Conservation (phyloP, 176 grass and related monocot genomes). For the Eremochloa ophiuroides region DNA sequence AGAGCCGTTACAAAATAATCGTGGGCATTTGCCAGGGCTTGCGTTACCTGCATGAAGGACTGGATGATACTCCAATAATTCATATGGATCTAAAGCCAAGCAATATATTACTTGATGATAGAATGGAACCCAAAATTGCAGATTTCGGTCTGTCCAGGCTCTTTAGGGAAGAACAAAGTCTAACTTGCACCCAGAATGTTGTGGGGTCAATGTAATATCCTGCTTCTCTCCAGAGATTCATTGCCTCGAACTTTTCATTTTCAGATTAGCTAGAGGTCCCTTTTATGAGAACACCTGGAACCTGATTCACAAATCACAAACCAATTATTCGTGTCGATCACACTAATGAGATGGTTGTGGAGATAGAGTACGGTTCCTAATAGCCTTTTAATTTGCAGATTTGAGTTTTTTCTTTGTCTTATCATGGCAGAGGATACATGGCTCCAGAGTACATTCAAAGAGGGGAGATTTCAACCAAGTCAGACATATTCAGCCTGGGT, state of each 20-base stretch:
- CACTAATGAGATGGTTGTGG: too few species aligned
- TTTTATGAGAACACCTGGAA: too few species aligned
- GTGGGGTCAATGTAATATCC: neutral
- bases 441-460: too few species aligned
- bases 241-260: neutral
- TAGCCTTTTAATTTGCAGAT: too few species aligned
- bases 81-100: neutral
- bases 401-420: too few species aligned
- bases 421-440: too few species aligned
- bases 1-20: neutral
- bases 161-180: neutral
- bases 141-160: neutral
- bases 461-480: too few species aligned
- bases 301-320: too few species aligned
- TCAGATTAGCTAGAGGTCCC: too few species aligned
- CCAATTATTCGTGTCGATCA: too few species aligned
- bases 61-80: neutral
- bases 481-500: too few species aligned
- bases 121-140: neutral
- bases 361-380: too few species aligned
- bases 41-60: neutral
- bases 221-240: neutral
- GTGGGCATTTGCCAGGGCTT: neutral
- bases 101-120: neutral
- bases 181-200: neutral